Base-by-base conservation (phyloP, 306 rosid genomes). In the Rubus idaeus region DNA sequence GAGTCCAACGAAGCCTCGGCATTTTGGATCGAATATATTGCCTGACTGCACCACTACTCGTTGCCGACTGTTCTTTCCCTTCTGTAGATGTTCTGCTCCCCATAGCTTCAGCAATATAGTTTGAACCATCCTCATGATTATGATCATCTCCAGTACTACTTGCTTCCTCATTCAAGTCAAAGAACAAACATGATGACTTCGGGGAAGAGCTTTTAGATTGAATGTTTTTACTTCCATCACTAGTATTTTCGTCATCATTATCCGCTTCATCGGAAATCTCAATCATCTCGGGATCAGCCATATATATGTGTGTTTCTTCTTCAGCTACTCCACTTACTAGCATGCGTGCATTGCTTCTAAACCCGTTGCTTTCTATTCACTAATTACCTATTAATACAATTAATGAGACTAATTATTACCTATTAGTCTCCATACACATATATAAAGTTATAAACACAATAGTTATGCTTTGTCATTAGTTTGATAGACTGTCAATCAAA, bases 1-100 rank as follows among this genome's bases (percentile, higher is more conserved):
- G 93, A 81, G 97, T 93, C 97, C 98, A 91, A 2, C 96, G 87
- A 79, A 91, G 98, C 78, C 97, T 81, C 42, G 97, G 96, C 93
- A 89, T 81, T 80, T 89, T 93, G 5, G 97, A 93, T 81, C 97
- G 79, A 71, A 89, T 85, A 62, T 93, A 88, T 53, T 86, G 89
- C 83, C 98, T 89, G 9, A 91, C 90, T 21, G 75, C 71, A 16
- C 64, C 64, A 4, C 64, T 58, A 12, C 64, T 58, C 16, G 64
- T 21, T 58, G 70, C 63, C 46, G 78, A 83, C 73, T 85, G 75
- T 47, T 79, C 84, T 73, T 83, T 80, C 44, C 70, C 70, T 30
- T 68, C 78, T 57, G 58, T 62, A 56, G 41, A 57, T 60, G 20
- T 21, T 16, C 16, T n/a, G 35, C 13, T 49, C 5, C 16, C 50